Evolutionary conservation across 225 moss, liverwort and hornwort species (phyloP).

Genomic region (Straminergon stramineum): DNA sequence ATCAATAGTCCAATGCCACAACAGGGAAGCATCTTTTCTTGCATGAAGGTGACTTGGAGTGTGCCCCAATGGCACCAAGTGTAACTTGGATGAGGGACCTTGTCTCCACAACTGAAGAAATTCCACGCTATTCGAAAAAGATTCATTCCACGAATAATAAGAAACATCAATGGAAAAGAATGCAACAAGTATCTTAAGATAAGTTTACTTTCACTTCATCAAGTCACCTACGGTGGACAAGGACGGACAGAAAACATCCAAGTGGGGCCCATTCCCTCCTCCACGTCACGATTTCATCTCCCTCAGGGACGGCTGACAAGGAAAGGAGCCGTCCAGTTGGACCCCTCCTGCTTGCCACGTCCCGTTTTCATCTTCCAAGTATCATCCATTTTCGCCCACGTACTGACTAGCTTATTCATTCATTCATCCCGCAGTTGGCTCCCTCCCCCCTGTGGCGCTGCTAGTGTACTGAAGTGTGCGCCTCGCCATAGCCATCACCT

Average conservation of each 20-base stretch:
- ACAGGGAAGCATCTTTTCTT: neutral
- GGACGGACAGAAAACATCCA: neutral
- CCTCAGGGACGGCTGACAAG: neutral
- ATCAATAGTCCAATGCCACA: neutral
- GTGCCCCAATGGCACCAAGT: neutral
- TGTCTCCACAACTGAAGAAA: neutral
- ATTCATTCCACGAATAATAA: neutral
- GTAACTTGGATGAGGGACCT: neutral
- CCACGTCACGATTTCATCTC: neutral
- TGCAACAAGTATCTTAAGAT: neutral
- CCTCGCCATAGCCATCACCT: constrained; percentile 7
- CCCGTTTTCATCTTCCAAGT: neutral
- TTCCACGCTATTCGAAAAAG: neutral
- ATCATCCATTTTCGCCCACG: neutral
- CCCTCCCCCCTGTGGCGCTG: neutral
- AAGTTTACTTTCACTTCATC: neutral
- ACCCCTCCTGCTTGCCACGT: neutral
- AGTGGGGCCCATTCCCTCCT: neutral
- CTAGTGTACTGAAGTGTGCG: neutral
- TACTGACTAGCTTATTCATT: neutral
- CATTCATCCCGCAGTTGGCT: neutral
- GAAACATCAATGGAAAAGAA: too few relatives aligned
- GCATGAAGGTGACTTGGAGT: neutral
- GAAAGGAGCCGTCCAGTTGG: neutral
- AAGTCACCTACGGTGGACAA: neutral